phyloP scores from a whole-genome alignment of 108 stramenopile genomes.

The Aurantiochytrium sp. region DNA sequence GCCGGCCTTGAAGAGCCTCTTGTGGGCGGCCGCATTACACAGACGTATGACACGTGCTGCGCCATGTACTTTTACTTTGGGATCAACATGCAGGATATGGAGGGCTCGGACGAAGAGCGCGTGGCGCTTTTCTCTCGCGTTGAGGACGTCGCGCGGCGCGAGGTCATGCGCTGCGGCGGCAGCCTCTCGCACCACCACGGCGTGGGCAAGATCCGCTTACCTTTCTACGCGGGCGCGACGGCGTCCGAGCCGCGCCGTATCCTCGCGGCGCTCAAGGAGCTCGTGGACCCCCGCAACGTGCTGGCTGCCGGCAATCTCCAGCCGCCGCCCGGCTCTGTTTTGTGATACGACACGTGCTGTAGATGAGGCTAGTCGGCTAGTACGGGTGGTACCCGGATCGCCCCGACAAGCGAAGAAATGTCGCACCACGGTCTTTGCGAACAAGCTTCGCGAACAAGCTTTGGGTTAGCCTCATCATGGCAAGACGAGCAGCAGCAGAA shows the following conservation, averaged over 20 bases:
- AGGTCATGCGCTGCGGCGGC: conserved; percentile 77
- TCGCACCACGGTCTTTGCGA: too few species aligned
- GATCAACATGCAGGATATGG: conserved; percentile 65
- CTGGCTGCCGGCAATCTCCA: neutral
- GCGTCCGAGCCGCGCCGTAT: conserved; percentile 32
- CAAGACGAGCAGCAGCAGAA: too few species aligned
- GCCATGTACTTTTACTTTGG: conserved; percentile 91
- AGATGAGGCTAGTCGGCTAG: too few species aligned
- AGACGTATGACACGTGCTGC: conserved; percentile 87
- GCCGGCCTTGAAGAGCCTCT: conserved; percentile 72
- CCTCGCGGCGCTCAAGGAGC: conserved; percentile 34
- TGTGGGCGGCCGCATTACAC: conserved; percentile 78
- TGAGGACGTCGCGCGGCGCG: conserved; percentile 74
- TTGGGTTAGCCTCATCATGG: too few species aligned
- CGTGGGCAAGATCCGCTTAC: conserved; percentile 74
- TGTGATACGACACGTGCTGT: too few species aligned
- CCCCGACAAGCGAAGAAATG: too few species aligned
- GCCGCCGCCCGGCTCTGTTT: neutral
- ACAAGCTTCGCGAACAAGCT: too few species aligned
- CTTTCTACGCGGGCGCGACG: conserved; percentile 46
- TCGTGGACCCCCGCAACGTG: conserved; percentile 37
- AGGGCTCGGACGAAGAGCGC: conserved; percentile 40
- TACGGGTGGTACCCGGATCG: too few species aligned
- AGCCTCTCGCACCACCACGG: conserved; percentile 90
- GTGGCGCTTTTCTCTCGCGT: conserved; percentile 63